Evolutionary conservation across 2,329 filamentous ascomycete genomes (phyloP).

Genomic region (Diaporthe caulivora): DNA sequence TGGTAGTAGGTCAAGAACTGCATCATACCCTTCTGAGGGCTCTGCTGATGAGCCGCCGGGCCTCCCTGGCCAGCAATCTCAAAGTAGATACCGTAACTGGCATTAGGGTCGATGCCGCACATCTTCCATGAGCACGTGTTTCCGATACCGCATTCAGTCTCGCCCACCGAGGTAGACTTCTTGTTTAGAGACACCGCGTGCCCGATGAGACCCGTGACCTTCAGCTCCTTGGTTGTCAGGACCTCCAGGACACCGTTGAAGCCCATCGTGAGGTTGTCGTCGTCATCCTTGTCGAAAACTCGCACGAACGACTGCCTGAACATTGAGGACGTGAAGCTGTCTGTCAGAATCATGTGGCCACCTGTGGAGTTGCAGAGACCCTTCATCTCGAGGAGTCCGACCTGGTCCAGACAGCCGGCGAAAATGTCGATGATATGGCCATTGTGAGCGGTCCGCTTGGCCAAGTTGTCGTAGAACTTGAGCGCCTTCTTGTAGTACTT

Average conservation of each 20-base stretch:
- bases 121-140: slow-evolving; percentile 99
- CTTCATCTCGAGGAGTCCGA: slow-evolving; percentile 98
- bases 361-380: slow-evolving; percentile 95
- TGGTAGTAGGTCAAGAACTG: slow-evolving; percentile 99
- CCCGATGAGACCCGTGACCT: slow-evolving; percentile 96
- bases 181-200: slow-evolving; percentile 98
- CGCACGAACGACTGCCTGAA: slow-evolving; percentile 99
- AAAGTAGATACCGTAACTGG: slow-evolving; percentile 97
- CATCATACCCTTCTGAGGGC: slow-evolving; percentile 93
- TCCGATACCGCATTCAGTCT: slow-evolving; percentile 97
- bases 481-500: slow-evolving; percentile 99
- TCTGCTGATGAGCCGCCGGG: slow-evolving; percentile 85
- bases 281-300: slow-evolving; percentile 95
- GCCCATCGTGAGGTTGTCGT: slow-evolving; percentile 96
- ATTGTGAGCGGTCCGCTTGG: slow-evolving; percentile 95
- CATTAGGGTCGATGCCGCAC: slow-evolving; percentile 95
- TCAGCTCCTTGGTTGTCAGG: slow-evolving; percentile 96
- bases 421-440: slow-evolving; percentile 98
- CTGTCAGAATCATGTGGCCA: slow-evolving; percentile 97
- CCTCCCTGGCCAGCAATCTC: slow-evolving; percentile 96
- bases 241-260: slow-evolving; percentile 98
- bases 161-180: slow-evolving; percentile 95
- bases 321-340: slow-evolving; percentile 99
- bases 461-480: slow-evolving; percentile 97
- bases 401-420: slow-evolving; percentile 96